A percentile compares a stretch with the other conserved stretches of the same genome.
Evolutionary conservation across 768 basidiomycete species (phyloP).

Genomic region (Erythrobasidium yunnanense): DNA sequence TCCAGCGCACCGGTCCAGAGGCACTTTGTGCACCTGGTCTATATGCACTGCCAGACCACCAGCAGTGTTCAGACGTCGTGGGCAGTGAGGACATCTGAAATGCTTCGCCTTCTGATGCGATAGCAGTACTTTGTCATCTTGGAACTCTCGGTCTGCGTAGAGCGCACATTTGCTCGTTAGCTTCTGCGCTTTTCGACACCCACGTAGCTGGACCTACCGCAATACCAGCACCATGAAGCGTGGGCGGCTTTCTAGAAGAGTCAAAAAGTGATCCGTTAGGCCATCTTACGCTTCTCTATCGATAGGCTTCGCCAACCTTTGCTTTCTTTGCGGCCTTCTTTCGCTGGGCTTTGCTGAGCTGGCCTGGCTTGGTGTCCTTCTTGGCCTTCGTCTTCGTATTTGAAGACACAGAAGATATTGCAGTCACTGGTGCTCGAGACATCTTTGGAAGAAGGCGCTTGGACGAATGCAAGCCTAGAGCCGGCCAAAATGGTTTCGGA

Average conservation of each 20-base stretch:
- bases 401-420: not conserved
- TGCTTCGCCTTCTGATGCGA: slow-evolving; percentile 99
- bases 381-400: not conserved
- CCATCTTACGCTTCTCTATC: not conserved
- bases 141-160: slow-evolving; percentile 86
- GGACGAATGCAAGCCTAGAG: not conserved
- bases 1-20: slow-evolving; percentile 66
- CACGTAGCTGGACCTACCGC: slow-evolving; percentile 13
- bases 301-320: not conserved
- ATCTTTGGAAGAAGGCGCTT: not conserved
- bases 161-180: not conserved
- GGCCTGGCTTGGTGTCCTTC: not conserved
- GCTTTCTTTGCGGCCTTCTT: slow-evolving; percentile 22
- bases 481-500: not conserved
- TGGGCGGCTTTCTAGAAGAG: slow-evolving; percentile 27
- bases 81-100: slow-evolving; percentile 95
- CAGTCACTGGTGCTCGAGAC: not conserved
- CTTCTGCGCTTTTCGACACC: not conserved
- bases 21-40: slow-evolving; percentile 98
- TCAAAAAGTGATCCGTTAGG: not conserved
- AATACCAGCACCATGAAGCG: slow-evolving; percentile 90
- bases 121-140: slow-evolving; percentile 98
- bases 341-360: slow-evolving; percentile 11
- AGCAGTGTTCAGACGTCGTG: slow-evolving; percentile 86
- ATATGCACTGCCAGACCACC: slow-evolving; percentile 96